These are phyloP conservation scores for Calcarisporium arbuscula DNA, from an alignment of 2,329 filamentous ascomycete species.

Conservation along the genomic window DNA sequence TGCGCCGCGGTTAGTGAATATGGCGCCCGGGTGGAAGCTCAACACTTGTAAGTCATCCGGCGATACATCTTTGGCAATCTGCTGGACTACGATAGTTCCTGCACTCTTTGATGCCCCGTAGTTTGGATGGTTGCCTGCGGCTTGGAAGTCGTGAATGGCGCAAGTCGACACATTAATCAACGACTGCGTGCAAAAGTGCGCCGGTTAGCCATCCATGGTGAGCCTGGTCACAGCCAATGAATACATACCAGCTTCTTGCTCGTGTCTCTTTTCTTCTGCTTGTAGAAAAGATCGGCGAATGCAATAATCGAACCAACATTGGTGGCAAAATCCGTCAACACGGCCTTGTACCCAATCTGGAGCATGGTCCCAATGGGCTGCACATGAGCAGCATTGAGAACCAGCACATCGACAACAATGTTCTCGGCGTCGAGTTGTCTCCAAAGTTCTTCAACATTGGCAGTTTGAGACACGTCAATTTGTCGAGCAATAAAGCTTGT, in stretches of 20 bases:
- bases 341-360: constrained; percentile 5
- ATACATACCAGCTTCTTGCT: constrained; percentile 14
- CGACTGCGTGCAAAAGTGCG: constrained; percentile 1
- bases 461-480: constrained; percentile 16
- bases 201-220: too few species aligned
- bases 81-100: constrained; percentile 24
- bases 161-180: constrained; percentile 4
- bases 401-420: constrained; percentile 17
- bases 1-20: constrained; percentile 22
- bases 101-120: constrained; percentile 30
- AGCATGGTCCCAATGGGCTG: constrained; percentile 2
- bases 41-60: constrained; percentile 29
- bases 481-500: constrained; percentile 2
- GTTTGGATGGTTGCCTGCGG: constrained; percentile 7
- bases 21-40: constrained; percentile 28
- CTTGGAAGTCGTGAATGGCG: constrained; percentile 16
- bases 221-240: too few species aligned
- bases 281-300: constrained; percentile 22
- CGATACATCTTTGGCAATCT: constrained; percentile 22
- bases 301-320: constrained; percentile 11
- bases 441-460: constrained; percentile 24
- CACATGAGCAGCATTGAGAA: constrained; percentile 13
- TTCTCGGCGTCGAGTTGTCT: constrained; percentile 15
- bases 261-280: constrained; percentile 19
- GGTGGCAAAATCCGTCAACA: constrained; percentile 8